Evolutionary conservation across 306 rosid genomes (phyloP).

Genomic region (Hylodesmum podocarpum): DNA sequence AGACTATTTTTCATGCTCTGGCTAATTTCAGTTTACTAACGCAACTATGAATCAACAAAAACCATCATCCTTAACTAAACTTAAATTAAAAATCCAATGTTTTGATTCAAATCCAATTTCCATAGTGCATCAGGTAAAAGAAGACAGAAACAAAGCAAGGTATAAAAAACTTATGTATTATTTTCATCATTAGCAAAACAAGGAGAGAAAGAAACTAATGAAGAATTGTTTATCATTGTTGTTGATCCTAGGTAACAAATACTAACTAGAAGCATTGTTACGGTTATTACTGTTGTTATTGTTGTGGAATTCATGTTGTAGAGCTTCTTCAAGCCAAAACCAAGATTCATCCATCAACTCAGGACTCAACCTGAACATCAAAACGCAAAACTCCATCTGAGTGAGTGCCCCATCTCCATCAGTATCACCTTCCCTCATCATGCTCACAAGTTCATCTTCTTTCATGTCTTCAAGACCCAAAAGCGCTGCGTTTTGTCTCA

Average conservation of each 20-base stretch:
- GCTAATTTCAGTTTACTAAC: not conserved
- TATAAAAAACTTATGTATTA: not conserved
- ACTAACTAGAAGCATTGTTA: not conserved
- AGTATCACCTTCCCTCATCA: conserved; percentile 76
- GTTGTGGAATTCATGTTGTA: conserved; percentile 36
- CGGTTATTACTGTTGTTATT: not conserved
- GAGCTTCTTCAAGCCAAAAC: conserved; percentile 64
- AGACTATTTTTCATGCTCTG: not conserved
- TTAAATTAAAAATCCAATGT: not conserved
- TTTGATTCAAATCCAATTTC: not conserved
- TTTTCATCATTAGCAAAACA: not conserved
- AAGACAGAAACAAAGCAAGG: not conserved
- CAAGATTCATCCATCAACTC: conserved; percentile 71
- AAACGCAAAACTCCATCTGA: conserved; percentile 91
- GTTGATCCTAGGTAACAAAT: not conserved
- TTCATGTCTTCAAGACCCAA: conserved; percentile 65
- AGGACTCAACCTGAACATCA: conserved; percentile 95
- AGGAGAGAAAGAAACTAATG: not conserved
- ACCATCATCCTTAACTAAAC: not conserved
- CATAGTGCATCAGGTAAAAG: not conserved
- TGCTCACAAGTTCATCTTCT: conserved; percentile 76
- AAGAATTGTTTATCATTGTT: not conserved
- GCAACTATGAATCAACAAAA: not conserved
- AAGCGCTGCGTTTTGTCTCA: conserved; percentile 57
- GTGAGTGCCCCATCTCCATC: conserved; percentile 79